Base-by-base conservation (phyloP, 805 yeast species). In the Dipodascopsis tothii region DNA sequence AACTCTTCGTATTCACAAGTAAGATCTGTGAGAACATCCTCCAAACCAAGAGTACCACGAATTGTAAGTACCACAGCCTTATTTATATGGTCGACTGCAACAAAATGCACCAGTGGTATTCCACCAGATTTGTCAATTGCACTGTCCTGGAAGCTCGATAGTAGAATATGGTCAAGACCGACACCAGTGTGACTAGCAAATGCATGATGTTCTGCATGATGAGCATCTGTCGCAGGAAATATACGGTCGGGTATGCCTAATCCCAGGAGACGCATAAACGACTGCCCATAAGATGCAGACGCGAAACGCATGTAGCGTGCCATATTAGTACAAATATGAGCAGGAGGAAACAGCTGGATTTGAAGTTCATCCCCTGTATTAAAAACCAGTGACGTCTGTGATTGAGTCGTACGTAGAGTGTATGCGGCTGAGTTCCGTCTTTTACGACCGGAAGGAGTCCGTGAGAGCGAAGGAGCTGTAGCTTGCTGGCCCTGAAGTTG, bases 271-370 rank as follows among this genome's bases (percentile, higher is more conserved):
- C 59, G 47, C 58, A 62, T 54, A 39, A 62, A 62, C 4, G 64
- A 56, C 39, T 57, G 61, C 9, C 66, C 66, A 39, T 62, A 62
- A 5, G 65, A 59, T 2, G 65, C 66, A 7, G 64, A 56, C 5
- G 65, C 59, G 43, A 52, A 61, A 20, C 61, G 48, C 40, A 58
- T 56, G 39, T 58, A 61, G 35, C 56, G 56, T 2, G 63, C 61
- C 55, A 61, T 45, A 43, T 58, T 57, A 35, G 47, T 43, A 21
- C 60, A 52, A 18, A 56, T 42, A 33, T 56, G 61, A 18, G 50
- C 60, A 3, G 58, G 54, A 16, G 62, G 61, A 33, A 54, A 54
- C 11, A 45, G 43, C 38, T 47, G 54, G 28, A 51, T 42, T 36
- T 54, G 55, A 21, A 47, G 33, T 33, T 47, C 47, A 7, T 41